These are phyloP conservation scores for Penicillium parvum DNA, from an alignment of 495 filamentous ascomycete genomes.

Conservation along the genomic window DNA sequence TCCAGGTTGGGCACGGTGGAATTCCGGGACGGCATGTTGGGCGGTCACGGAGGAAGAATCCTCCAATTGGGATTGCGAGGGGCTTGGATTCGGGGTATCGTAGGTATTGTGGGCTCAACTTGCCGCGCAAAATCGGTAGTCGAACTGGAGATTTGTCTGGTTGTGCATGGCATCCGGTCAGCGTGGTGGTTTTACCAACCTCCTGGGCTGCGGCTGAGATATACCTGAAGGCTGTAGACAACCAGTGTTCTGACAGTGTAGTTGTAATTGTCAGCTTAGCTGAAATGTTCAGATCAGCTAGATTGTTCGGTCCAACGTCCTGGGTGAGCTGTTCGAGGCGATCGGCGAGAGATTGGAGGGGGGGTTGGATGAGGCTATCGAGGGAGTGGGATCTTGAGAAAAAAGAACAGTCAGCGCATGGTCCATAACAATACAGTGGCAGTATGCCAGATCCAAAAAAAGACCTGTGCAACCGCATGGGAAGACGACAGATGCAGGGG, in stretches of 20 bases:
- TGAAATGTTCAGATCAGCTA: not conserved
- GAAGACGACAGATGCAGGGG: constrained; percentile 24
- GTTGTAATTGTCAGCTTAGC: not conserved
- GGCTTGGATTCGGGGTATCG: not conserved
- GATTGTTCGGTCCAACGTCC: not conserved
- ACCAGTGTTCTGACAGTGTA: constrained; percentile 8
- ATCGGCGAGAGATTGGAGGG: constrained; percentile 1
- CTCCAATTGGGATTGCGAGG: constrained; percentile 4
- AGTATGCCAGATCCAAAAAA: constrained; percentile 16
- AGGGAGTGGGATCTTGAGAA: constrained; percentile 13
- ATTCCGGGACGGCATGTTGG: constrained; percentile 42
- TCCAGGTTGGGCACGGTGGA: constrained; percentile 43
- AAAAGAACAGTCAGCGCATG: constrained; percentile 15
- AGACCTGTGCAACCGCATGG: constrained; percentile 21
- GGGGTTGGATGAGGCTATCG: constrained; percentile 6
- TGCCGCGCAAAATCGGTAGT: not conserved
- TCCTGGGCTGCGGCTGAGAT: constrained; percentile 7
- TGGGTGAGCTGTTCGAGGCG: too few species aligned
- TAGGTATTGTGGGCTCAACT: constrained; percentile 3
- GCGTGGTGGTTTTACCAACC: constrained; percentile 4
- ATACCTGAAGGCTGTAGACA: constrained; percentile 13
- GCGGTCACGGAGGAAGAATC: constrained; percentile 13
- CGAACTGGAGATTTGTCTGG: not conserved
- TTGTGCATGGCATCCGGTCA: constrained; percentile 6
- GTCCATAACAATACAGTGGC: constrained; percentile 1